A percentile compares a stretch with the other conserved stretches of the same genome.
These are phyloP conservation scores for Eruca vesicaria DNA, from an alignment of 441 rosid genomes.

Conservation along the genomic window DNA sequence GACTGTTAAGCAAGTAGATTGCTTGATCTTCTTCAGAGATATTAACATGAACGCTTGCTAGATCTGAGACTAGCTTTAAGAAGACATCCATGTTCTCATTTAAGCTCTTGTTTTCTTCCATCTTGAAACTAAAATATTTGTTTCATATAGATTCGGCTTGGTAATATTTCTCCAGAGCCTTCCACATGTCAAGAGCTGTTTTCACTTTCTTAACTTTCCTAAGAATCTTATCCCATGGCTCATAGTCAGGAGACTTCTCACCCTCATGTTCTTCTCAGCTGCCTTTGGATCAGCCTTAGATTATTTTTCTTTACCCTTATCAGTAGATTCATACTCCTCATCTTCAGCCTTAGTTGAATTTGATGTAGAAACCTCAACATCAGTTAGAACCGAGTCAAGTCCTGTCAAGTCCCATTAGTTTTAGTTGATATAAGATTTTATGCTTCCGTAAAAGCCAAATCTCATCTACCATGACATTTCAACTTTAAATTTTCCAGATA, in stretches of 20 bases:
- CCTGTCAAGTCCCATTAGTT: background rate
- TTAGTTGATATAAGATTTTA: background rate
- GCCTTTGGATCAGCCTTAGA: background rate
- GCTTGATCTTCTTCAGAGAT: background rate
- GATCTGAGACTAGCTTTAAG: background rate
- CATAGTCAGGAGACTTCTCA: background rate
- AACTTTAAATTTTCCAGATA: background rate
- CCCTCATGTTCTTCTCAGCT: background rate
- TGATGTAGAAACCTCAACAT: background rate
- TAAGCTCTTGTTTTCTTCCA: background rate
- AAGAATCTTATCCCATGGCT: background rate
- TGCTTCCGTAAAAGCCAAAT: background rate
- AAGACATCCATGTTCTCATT: background rate
- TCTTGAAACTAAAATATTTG: background rate
- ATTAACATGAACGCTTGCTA: background rate
- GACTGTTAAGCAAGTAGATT: background rate
- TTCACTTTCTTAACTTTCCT: background rate
- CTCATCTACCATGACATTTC: background rate
- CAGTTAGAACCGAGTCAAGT: background rate
- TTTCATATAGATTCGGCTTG: background rate
- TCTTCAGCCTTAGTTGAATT: background rate
- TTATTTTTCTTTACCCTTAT: too few relatives aligned
- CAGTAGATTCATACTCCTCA: background rate
- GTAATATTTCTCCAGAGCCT: background rate
- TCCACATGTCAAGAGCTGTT: background rate